Evolutionary conservation across 2,329 filamentous ascomycete species (phyloP).

Genomic region (Arachnomyces sp.): DNA sequence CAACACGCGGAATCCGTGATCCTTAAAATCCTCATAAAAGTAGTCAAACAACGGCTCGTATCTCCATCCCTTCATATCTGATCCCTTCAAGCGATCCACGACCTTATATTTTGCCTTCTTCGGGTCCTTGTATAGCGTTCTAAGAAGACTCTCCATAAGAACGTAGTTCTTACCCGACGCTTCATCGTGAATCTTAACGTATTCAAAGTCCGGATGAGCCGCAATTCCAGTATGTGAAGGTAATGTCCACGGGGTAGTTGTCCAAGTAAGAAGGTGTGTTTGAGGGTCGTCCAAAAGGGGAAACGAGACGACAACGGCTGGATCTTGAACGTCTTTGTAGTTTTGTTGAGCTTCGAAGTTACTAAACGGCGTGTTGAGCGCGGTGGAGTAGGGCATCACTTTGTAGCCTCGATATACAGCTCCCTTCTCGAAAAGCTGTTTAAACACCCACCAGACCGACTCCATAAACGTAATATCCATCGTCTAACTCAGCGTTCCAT

Average conservation of each 20-base stretch:
- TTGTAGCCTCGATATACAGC: constrained; percentile 82
- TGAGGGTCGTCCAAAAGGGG: constrained; percentile 70
- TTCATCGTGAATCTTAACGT: constrained; percentile 78
- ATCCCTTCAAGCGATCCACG: constrained; percentile 69
- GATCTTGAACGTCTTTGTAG: constrained; percentile 87
- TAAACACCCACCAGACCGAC: constrained; percentile 94
- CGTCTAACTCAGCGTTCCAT: constrained; percentile 45
- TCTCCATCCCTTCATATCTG: constrained; percentile 77
- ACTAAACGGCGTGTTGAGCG: constrained; percentile 77
- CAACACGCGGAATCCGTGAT: constrained; percentile 70
- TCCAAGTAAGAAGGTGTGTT: constrained; percentile 75
- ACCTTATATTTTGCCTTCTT: constrained; percentile 93
- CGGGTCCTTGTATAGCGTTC: constrained; percentile 82
- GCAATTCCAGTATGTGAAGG: constrained; percentile 73
- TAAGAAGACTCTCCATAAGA: constrained; percentile 70
- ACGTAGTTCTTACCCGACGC: constrained; percentile 76
- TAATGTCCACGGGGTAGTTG: constrained; percentile 80
- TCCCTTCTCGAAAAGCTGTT: constrained; percentile 81
- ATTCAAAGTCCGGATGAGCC: constrained; percentile 74
- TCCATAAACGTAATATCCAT: constrained; percentile 98
- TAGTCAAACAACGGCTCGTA: constrained; percentile 87
- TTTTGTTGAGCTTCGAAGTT: constrained; percentile 94
- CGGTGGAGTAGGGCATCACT: constrained; percentile 93
- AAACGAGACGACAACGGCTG: constrained; percentile 80
- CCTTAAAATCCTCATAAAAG: constrained; percentile 82